These are phyloP conservation scores for Vaccinium myrtillus DNA, from an alignment of 148 eudicot genomes.

Conservation along the genomic window DNA sequence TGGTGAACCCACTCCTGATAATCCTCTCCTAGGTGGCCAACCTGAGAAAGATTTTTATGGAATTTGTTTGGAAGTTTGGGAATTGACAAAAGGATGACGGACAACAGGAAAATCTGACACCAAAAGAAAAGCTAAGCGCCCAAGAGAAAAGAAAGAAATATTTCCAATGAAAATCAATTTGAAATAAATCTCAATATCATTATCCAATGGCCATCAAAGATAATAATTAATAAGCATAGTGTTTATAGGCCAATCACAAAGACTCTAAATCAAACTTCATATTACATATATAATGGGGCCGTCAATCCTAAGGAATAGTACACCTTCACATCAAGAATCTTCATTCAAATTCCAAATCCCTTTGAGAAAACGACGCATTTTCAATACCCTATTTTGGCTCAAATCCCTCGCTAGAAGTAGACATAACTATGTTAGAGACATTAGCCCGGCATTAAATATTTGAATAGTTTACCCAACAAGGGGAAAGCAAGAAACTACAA, in stretches of 20 bases:
- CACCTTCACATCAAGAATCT: background rate
- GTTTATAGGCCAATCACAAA: background rate
- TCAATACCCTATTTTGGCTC: background rate
- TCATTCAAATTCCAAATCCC: background rate
- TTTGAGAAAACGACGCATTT: background rate
- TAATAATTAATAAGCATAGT: background rate
- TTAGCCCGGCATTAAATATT: background rate
- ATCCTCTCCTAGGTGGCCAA: conserved; percentile 93
- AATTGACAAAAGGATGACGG: background rate
- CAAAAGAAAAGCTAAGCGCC: background rate
- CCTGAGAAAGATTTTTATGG: conserved; percentile 35
- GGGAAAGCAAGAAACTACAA: background rate
- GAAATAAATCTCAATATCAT: background rate
- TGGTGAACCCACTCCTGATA: conserved; percentile 96
- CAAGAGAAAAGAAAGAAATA: background rate
- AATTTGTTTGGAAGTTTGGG: background rate
- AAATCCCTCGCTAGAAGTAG: background rate
- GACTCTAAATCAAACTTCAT: background rate
- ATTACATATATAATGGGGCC: background rate
- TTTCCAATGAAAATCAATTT: background rate
- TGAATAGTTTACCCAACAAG: background rate
- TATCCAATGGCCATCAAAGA: background rate
- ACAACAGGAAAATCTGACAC: background rate
- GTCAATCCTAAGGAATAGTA: background rate
- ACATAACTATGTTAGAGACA: background rate